phyloP scores from a whole-genome alignment of 345 rosid genomes.

The Ceriops decandra region DNA sequence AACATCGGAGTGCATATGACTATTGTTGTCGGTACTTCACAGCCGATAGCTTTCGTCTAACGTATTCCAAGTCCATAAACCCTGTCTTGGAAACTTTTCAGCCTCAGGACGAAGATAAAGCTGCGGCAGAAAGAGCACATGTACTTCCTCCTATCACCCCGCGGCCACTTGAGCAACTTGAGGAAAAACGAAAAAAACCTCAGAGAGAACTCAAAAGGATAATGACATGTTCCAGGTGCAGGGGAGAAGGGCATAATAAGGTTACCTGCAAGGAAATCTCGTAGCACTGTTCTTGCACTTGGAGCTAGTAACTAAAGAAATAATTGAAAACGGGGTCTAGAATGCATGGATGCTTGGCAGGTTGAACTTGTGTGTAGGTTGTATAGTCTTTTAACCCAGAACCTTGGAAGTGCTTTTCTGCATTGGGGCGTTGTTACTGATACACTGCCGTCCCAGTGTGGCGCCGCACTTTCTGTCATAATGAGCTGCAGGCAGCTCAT shows the following conservation, averaged over 20 bases:
- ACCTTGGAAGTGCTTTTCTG: too few relatives aligned
- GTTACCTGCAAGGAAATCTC: constrained; percentile 62
- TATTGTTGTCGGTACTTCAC: constrained; percentile 62
- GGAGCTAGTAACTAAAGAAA: constrained; percentile 47
- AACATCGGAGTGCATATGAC: constrained; percentile 43
- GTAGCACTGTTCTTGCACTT: constrained; percentile 17
- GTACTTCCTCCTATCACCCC: constrained; percentile 61
- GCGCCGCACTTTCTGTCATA: too few relatives aligned
- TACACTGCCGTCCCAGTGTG: too few relatives aligned
- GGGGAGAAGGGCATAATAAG: constrained; percentile 80
- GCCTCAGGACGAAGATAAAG: constrained; percentile 29
- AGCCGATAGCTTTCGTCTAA: constrained; percentile 44
- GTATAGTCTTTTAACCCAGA: constrained; percentile 40
- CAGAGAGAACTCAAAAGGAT: constrained; percentile 46
- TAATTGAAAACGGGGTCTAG: background rate
- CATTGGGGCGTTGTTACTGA: too few relatives aligned
- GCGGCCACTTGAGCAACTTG: constrained; percentile 38
- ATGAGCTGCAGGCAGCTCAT: too few relatives aligned
- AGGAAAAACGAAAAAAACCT: constrained; percentile 40
- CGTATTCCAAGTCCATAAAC: constrained; percentile 51
- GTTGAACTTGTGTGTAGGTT: constrained; percentile 44
- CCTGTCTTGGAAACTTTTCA: constrained; percentile 29
- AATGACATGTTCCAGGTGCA: constrained; percentile 68
- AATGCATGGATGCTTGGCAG: constrained; percentile 29
- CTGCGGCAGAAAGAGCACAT: constrained; percentile 36